Evolutionary conservation across 345 rosid genomes (phyloP).

Genomic region (Bruguiera sexangula): DNA sequence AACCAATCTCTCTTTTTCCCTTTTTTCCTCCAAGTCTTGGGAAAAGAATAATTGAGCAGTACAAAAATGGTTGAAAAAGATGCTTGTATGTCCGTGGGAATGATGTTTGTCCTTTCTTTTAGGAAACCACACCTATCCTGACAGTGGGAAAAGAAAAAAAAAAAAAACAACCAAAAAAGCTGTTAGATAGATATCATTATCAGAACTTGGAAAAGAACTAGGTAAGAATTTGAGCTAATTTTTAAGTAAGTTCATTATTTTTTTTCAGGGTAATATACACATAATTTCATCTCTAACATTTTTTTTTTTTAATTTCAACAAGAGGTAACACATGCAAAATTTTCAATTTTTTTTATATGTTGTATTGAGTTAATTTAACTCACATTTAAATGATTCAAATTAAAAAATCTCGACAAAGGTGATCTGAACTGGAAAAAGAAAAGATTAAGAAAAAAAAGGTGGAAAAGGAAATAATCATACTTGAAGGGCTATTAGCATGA

Average conservation of each 20-base stretch:
- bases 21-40: background rate
- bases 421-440: too few species aligned
- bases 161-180: constrained; percentile 10
- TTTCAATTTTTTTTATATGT: too few species aligned
- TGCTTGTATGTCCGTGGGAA: background rate
- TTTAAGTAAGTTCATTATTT: constrained; percentile 17
- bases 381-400: too few species aligned
- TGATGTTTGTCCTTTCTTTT: constrained; percentile 22
- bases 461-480: too few species aligned
- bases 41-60: constrained; percentile 1
- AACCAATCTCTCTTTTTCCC: too few species aligned
- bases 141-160: constrained; percentile 32
- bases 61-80: constrained; percentile 11
- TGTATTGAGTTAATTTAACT: too few species aligned
- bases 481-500: too few species aligned
- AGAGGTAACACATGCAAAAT: too few species aligned
- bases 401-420: too few species aligned
- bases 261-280: too few species aligned
- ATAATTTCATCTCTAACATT: background rate
- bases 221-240: constrained; percentile 25
- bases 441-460: too few species aligned
- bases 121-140: constrained; percentile 21
- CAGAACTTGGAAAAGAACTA: constrained; percentile 29
- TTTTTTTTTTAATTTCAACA: too few species aligned
- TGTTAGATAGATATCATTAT: constrained; percentile 41